Base-by-base conservation (phyloP, 2,329 filamentous ascomycete genomes). In the Paraphoma chrysanthemicola region DNA sequence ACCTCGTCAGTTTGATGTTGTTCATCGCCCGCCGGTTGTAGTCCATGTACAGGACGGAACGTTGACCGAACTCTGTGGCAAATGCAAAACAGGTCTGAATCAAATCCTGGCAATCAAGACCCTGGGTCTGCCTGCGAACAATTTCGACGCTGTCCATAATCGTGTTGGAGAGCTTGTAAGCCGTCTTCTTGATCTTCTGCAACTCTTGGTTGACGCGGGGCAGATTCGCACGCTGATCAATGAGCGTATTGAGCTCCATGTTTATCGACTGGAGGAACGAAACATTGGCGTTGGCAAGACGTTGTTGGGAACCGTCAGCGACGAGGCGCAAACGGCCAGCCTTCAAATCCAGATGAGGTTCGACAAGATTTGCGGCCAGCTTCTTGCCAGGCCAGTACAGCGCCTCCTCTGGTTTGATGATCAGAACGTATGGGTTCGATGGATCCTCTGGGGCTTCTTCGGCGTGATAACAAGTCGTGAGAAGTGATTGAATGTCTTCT, bases 131-230 rank as follows among this genome's bases (percentile, higher is more conserved):
- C 65, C 88, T 88, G 62, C 93, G 86, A 62, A 99, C 95, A 60
- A 92, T 92, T 73, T 96, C 92, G 44, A 99, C 95, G 73, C 93
- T 97, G 77, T 98, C 94, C 92, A 99, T 97, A 78, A 99, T 98
- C 6, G 93, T 92, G 78, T 97, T 98, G 49, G 93, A 97, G 43
- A 99, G 84, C 77, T 96, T 97, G 82, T 96, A 98, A 3, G 94
- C 92, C 2, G 96, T 96, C 74, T 93, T 93, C 69, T 96, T 93
- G 68, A 97, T 97, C 74, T 96, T 96, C 68, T 92, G 94, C 62
- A 99, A 81, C 73, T 96, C 91, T 48, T 89, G 82, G 72, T 98
- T 96, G 65, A 99, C 95, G 66, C 96, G 92, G 61, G 92, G 90
- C 39, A 99, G 84, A 72, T 97, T 98, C 17, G 95, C 96, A 64